These are phyloP conservation scores for Phaffomyces opuntiae DNA, from an alignment of 805 yeast genomes.

Conservation along the genomic window DNA sequence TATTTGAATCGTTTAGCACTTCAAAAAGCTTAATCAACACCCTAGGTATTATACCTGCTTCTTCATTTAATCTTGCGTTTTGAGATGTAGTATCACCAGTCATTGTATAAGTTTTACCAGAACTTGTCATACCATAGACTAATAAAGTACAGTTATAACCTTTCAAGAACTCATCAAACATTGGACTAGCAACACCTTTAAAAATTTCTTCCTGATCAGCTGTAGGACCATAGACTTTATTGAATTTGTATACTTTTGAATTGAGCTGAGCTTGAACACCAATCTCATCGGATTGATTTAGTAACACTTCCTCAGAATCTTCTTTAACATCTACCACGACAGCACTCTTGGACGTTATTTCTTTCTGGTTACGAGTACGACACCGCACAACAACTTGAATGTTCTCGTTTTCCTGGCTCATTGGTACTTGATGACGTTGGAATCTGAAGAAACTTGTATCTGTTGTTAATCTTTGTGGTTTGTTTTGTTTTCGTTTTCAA, in stretches of 20 bases:
- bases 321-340: conserved; percentile 51
- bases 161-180: conserved; percentile 58
- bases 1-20: conserved; percentile 30
- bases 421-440: not conserved
- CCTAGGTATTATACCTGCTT: conserved; percentile 68
- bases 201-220: conserved; percentile 67
- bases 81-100: conserved; percentile 49
- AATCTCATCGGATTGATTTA: conserved; percentile 34
- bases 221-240: conserved; percentile 76
- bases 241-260: conserved; percentile 61
- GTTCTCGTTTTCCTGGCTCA: conserved; percentile 33
- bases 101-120: conserved; percentile 81
- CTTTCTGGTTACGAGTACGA: conserved; percentile 53
- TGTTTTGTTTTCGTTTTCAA: not conserved
- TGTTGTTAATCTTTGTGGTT: not conserved
- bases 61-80: conserved; percentile 29
- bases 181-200: conserved; percentile 56
- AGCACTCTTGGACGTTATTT: conserved; percentile 48
- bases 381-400: conserved; percentile 61
- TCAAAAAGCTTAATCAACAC: conserved; percentile 50
- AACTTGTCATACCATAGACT: conserved; percentile 91
- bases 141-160: conserved; percentile 79
- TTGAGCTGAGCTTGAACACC: conserved; percentile 34
- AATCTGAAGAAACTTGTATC: too few relatives aligned
- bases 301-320: conserved; percentile 40